These are phyloP conservation scores for Combretum micranthum DNA, from an alignment of 345 rosid species.

Conservation along the genomic window DNA sequence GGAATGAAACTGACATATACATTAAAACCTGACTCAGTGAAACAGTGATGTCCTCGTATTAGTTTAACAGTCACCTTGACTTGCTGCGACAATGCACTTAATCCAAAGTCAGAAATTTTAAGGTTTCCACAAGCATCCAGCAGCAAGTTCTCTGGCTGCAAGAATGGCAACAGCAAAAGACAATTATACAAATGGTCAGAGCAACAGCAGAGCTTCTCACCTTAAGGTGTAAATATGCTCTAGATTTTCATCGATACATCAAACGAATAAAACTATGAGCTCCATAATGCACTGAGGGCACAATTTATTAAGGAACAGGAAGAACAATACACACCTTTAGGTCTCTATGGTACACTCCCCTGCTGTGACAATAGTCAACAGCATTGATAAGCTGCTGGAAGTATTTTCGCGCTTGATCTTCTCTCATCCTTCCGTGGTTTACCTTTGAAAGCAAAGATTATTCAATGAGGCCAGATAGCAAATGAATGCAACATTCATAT, in stretches of 20 bases:
- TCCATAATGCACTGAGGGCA: no score
- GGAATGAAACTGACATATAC: background rate
- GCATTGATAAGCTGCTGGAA: conserved; percentile 96
- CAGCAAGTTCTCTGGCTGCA: conserved; percentile 88
- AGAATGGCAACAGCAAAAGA: conserved; percentile 14
- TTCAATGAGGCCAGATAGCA: background rate
- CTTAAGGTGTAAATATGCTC: no score
- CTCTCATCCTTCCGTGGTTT: conserved; percentile 88
- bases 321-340: conserved; percentile 56
- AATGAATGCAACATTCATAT: background rate
- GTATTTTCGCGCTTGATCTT: conserved; percentile 79
- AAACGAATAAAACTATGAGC: no score
- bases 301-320: background rate
- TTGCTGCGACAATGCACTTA: conserved; percentile 95
- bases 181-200: background rate
- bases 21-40: background rate
- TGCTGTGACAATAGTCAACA: conserved; percentile 94
- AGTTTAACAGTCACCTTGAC: conserved; percentile 57
- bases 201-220: background rate
- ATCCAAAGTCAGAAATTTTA: conserved; percentile 94
- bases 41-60: no score
- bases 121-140: conserved; percentile 84
- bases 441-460: conserved; percentile 40
- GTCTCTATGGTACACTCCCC: conserved; percentile 98
- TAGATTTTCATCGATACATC: no score